Evolutionary conservation across 805 yeast genomes (phyloP).

Genomic region (Wickerhamiella cacticola): DNA sequence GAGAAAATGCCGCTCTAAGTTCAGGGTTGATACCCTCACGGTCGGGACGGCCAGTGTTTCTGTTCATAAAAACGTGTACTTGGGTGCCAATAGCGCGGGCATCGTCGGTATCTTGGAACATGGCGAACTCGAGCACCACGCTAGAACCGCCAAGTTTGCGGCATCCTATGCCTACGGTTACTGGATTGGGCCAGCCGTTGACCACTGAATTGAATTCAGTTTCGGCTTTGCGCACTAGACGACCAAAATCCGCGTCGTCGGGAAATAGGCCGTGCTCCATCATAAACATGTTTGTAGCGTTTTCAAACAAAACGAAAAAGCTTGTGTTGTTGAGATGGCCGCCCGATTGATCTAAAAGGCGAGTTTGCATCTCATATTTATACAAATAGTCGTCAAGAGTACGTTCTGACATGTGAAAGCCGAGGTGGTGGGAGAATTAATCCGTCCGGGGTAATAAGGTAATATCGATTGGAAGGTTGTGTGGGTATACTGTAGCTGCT

Average conservation of each 20-base stretch:
- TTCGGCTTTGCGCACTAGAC: slow-evolving; percentile 24
- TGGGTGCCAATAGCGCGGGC: slow-evolving; percentile 24
- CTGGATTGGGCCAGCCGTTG: slow-evolving; percentile 24
- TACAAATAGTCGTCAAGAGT: slow-evolving; percentile 8
- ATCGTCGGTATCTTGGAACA: slow-evolving; percentile 22
- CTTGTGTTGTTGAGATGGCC: slow-evolving; percentile 13
- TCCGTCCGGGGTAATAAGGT: too few species aligned
- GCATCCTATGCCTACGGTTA: slow-evolving; percentile 23
- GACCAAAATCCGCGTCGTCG: slow-evolving; percentile 3
- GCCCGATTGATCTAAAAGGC: slow-evolving; percentile 11
- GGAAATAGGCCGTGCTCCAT: slow-evolving; percentile 5
- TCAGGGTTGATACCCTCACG: background rate
- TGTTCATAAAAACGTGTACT: slow-evolving; percentile 25
- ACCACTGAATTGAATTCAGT: slow-evolving; percentile 23
- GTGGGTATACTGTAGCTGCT: too few species aligned
- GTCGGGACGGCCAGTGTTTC: slow-evolving; percentile 16
- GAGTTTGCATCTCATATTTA: slow-evolving; percentile 9
- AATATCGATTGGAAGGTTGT: too few species aligned
- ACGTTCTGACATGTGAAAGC: slow-evolving; percentile 8
- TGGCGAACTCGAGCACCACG: slow-evolving; percentile 25
- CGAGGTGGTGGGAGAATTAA: background rate
- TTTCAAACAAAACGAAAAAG: slow-evolving; percentile 7
- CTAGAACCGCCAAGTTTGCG: slow-evolving; percentile 23
- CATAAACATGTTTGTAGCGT: slow-evolving; percentile 5
- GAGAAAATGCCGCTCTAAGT: background rate